Evolutionary conservation across 2,329 filamentous ascomycete genomes (phyloP).

Genomic region (Anthostomella pinea): DNA sequence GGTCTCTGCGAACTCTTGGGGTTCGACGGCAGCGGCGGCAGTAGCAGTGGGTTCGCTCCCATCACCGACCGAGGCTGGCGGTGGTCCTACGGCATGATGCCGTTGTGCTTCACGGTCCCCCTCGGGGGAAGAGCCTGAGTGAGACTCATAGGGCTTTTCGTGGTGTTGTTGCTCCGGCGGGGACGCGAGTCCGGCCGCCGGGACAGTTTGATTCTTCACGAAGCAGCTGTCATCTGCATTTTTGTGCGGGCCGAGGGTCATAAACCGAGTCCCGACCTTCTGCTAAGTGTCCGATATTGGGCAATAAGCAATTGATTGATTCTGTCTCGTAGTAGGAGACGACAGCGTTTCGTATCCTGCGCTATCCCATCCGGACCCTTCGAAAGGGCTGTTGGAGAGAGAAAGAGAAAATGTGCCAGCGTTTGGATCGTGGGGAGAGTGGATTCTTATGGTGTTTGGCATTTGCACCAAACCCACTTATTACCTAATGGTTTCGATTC

Average conservation of each 20-base stretch:
- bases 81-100: too few relatives aligned
- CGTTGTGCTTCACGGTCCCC: too few relatives aligned
- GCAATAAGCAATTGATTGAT: background rate
- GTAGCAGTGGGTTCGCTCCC: conserved; percentile 2
- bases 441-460: too few relatives aligned
- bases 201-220: conserved; percentile 31
- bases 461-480: background rate
- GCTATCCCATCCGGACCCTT: too few relatives aligned
- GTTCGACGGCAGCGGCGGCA: background rate
- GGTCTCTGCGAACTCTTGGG: conserved; percentile 4
- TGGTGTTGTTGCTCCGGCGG: conserved; percentile 17
- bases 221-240: conserved; percentile 31
- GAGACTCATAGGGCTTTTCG: background rate
- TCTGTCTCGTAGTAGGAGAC: too few relatives aligned
- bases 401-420: too few relatives aligned
- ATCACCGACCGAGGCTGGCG: too few relatives aligned
- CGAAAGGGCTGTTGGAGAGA: too few relatives aligned
- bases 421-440: too few relatives aligned
- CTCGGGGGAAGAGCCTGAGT: background rate
- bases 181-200: conserved; percentile 14
- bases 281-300: too few relatives aligned
- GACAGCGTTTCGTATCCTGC: too few relatives aligned
- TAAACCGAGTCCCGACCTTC: conserved; percentile 7
- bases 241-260: conserved; percentile 20
- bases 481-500: background rate